Base-by-base conservation (phyloP, 208 protist species). In the Crithidia bombi region DNA sequence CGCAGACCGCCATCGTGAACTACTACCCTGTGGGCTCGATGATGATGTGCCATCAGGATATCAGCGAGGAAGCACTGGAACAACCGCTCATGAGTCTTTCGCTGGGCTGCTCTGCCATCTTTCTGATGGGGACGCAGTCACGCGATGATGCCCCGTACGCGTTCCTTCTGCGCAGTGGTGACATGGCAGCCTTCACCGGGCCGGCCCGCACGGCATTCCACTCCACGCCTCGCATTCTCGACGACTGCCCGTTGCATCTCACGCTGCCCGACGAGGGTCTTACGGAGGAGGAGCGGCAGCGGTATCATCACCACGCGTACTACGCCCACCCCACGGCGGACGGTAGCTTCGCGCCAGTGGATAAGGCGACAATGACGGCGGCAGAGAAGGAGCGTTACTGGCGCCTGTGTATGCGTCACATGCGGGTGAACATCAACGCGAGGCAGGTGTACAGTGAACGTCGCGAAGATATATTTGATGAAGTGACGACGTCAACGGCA, bases 41-140 rank as follows among this genome's bases (percentile, higher is more conserved):
- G 81, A 91, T 97, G 85, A 97, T 97, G 92, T 90, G 81, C 55
- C 92, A 97, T 62, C 90, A 94, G 61, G 92, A 97, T 59, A 61
- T 90, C n/a, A 95, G 90, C 70, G 92, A 97, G 68, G 82, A 89
- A 54, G 65, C 65, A 50, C 55, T 95, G 30, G 59, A 85, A 35
- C 86, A 92, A 65, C 92, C 92, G 32, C 70, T 97, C 12, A 68
- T 97, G 35, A 91, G 83, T 50, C 43, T 93, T 28, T 92, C 85
- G 9, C 76, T 97, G 5, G 92, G 92, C 23, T 89, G 87, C 81
- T 92, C 87, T 0, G 78, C 82, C 11, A 76, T 97, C 10, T 97
- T 97, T 55, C 63, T 97, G 21, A 92, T 97, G 83, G 92, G 92
- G 28, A 89, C 82, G 12, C 36, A 78, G 19, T 88, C 82, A 0